Evolutionary conservation across 73 alveolate species (phyloP).

Genomic region (Tetrahymena thermophila): DNA sequence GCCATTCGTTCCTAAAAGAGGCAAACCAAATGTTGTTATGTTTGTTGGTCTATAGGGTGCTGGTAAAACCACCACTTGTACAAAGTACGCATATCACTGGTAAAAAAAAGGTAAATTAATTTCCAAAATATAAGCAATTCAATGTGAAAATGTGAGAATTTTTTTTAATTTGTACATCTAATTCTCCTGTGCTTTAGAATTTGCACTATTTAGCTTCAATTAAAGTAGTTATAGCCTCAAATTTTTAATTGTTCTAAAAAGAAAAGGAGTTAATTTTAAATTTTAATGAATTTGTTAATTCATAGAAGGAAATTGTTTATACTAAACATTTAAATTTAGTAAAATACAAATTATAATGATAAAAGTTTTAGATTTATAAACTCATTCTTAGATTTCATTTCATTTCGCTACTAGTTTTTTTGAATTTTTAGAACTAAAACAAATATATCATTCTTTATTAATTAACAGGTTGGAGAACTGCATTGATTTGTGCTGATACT

Average conservation of each 20-base stretch:
- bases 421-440: not conserved
- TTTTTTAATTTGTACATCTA: not conserved
- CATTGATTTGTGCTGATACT: slow-evolving; percentile 97
- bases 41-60: slow-evolving; percentile 99
- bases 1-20: slow-evolving; percentile 64
- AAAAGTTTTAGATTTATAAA: no score
- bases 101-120: slow-evolving; percentile 61
- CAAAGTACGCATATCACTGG: slow-evolving; percentile 97
- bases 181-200: not conserved
- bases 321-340: no score
- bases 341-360: no score
- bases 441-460: not conserved
- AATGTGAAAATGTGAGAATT: no score
- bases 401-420: not conserved
- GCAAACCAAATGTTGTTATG: slow-evolving; percentile 94
- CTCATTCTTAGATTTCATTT: no score
- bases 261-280: no score
- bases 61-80: slow-evolving; percentile 99
- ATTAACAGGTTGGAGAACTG: slow-evolving; percentile 86
- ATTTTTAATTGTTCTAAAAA: no score
- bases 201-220: no score
- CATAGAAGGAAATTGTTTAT: no score
- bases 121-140: not conserved
- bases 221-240: no score
- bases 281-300: no score